Percentiles rank a stretch among this genome's conserved stretches.
Conservation (phyloP, 257 asterid species). For the Parsonsia alboflavescens region DNA sequence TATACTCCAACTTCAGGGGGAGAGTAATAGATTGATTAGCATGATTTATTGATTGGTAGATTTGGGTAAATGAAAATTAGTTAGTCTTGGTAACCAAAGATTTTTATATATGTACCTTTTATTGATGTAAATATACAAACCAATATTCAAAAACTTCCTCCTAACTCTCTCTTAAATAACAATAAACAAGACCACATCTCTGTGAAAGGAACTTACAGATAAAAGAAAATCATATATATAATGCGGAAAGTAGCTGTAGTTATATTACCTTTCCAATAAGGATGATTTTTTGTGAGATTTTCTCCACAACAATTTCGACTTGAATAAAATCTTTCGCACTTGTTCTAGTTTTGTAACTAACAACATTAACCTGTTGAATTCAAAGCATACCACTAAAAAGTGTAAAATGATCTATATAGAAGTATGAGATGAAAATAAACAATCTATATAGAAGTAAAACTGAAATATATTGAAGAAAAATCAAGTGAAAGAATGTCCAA, state of each 20-base stretch:
- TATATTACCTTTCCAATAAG: slow-evolving; percentile 78
- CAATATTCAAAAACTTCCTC: no score
- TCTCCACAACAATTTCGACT: slow-evolving; percentile 92
- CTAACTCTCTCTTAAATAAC: no score
- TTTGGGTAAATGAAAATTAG: no score
- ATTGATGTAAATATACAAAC: no score
- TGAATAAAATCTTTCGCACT: slow-evolving; percentile 92
- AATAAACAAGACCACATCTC: background rate
- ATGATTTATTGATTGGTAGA: no score
- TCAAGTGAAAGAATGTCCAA: background rate
- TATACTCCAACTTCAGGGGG: no score
- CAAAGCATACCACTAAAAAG: no score
- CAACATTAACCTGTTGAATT: slow-evolving; percentile 62
- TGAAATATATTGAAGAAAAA: slow-evolving; percentile 2
- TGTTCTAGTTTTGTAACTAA: slow-evolving; percentile 78
- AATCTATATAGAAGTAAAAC: background rate
- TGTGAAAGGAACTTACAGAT: background rate
- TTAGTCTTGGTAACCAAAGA: no score
- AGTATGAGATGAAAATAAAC: background rate
- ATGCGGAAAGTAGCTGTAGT: background rate
- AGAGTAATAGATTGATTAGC: no score
- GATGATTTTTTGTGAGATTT: slow-evolving; percentile 81
- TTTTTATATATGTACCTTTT: no score
- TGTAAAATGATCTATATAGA: no score
- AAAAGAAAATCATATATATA: background rate